Conservation (phyloP, 495 filamentous ascomycete species). For the Lindgomyces ingoldianus region DNA sequence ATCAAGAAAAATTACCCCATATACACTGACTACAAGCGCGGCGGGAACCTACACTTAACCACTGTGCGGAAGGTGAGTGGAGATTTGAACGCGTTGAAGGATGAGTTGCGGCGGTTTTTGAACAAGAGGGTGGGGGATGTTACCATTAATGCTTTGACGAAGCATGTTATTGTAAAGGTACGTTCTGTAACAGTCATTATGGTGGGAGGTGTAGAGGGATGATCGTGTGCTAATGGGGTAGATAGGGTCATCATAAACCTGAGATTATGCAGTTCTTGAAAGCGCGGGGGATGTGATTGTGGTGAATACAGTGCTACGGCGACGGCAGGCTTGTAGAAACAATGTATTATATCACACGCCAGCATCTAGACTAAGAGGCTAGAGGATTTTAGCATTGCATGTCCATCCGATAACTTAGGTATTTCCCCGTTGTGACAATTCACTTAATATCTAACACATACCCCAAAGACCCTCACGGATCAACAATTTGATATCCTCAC, state of each 20-base stretch:
- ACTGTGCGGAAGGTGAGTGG: slow-evolving; percentile 77
- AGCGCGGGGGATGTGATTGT: slow-evolving; percentile 2
- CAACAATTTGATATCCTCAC: too few species aligned
- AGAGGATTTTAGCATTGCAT: too few species aligned
- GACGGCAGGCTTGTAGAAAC: too few species aligned
- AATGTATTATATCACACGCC: too few species aligned
- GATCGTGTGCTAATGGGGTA: neutral
- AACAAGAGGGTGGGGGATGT: slow-evolving; percentile 40
- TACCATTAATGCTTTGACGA: slow-evolving; percentile 44
- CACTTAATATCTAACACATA: too few species aligned
- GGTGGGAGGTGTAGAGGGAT: neutral
- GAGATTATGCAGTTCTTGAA: slow-evolving; percentile 6
- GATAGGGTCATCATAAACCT: neutral
- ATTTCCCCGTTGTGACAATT: too few species aligned
- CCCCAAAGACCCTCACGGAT: too few species aligned
- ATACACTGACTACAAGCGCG: slow-evolving; percentile 73
- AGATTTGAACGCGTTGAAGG: slow-evolving; percentile 43
- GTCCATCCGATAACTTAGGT: too few species aligned
- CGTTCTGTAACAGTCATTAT: neutral
- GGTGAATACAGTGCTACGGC: too few species aligned
- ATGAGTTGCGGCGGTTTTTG: slow-evolving; percentile 44
- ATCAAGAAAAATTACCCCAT: slow-evolving; percentile 70
- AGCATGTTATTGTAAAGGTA: slow-evolving; percentile 42
- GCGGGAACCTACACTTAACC: slow-evolving; percentile 76
- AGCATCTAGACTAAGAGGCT: too few species aligned